phyloP scores from a whole-genome alignment of 2,329 filamentous ascomycete genomes.

The Colletotrichum chrysophilum region DNA sequence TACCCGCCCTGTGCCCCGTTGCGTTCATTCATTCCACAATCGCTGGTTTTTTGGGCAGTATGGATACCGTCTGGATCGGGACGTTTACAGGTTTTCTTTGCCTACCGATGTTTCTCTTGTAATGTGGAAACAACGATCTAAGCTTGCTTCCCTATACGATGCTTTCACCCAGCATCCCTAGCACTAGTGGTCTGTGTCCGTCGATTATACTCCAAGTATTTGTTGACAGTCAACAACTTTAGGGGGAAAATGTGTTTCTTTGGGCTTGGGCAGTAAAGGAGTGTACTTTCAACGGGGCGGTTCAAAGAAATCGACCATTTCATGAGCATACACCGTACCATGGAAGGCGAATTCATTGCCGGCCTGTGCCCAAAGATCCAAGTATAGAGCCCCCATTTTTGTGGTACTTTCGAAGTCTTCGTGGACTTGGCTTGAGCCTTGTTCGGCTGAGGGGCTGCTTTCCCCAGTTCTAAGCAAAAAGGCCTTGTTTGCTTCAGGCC shows the following conservation, averaged over 20 bases:
- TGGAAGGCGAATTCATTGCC: no score
- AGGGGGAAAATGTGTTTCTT: neutral
- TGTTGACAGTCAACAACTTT: no score
- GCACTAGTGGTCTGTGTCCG: neutral
- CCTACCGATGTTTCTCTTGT: neutral
- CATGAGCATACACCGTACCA: no score
- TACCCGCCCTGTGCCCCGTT: neutral
- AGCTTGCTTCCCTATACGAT: neutral
- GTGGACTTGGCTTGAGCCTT: neutral
- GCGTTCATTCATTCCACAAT: neutral
- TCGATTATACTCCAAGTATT: neutral
- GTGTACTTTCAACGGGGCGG: neutral
- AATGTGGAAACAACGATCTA: neutral
- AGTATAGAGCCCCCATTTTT: neutral
- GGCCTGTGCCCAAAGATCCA: neutral
- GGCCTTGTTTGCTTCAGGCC: neutral
- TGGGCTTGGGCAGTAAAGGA: neutral
- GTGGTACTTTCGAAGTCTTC: neutral
- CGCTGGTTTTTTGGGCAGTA: neutral
- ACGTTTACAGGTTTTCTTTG: neutral
- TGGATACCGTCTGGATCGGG: neutral
- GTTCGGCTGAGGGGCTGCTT: neutral
- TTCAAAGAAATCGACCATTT: neutral
- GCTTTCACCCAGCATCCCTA: neutral
- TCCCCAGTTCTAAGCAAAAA: accelerated